Base-by-base conservation (phyloP, 2,329 filamentous ascomycete genomes). In the Knufia fluminis region DNA sequence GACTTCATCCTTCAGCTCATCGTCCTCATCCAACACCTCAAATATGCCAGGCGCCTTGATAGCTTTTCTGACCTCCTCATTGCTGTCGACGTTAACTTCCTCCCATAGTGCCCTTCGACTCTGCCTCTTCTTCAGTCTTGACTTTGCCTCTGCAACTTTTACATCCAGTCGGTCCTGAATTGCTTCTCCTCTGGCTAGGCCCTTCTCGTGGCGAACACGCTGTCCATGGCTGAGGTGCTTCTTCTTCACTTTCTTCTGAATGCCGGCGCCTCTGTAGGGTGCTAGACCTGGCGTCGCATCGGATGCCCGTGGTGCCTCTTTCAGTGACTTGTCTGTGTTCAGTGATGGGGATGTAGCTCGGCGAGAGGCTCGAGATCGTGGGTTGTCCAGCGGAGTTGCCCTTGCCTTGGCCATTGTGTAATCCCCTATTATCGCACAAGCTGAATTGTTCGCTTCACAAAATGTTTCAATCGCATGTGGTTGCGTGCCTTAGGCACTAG, bases 331-430 rank as follows among this genome's bases (percentile, higher is more conserved):
- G 62, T 77, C 72, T 42, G 74, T 60, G 53, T 76, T 63, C 54
- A 76, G 64, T 47, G 74, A 73, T 17, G 78, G 78, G 4, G 76
- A 78, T 47, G 67, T 70, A 53, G 71, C 77, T 57, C 79, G 72
- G 55, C 77, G 73, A 32, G 77, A 76, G 49, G 78, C 77, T 50
- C 79, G 77, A 44, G 79, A 80, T 60, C 76, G 76, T 14, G 76
- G 75, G 43, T 71, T 67, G 51, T 70, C 76, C 80, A 60, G 55
- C 61, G 63, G 49, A 51, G 57, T 67, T 42, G 62, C 51, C 47
- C 62, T 65, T 22, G 61, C 52, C 40, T 55, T 55, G 24, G 54
- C 51, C 52, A 58, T 58, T 39, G 64, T 36, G 33, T 36, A 6
- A 12, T 66, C 20, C 14, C 7, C 35, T 6, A 8, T 22, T 4